Base-by-base conservation (phyloP, 2,329 filamentous ascomycete genomes). In the Didymella lethalis region DNA sequence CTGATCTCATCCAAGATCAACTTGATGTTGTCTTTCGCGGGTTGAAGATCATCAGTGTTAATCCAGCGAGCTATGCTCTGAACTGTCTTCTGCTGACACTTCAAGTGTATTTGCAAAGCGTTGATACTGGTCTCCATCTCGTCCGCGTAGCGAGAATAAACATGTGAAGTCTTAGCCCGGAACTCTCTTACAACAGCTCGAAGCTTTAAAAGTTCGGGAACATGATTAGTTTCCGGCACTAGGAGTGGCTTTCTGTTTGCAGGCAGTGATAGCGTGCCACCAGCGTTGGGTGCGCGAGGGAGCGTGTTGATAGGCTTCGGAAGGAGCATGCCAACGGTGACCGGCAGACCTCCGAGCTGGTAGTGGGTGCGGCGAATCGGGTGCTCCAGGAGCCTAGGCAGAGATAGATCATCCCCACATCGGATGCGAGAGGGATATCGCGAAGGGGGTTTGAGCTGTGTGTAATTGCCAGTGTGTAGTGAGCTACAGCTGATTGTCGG, bases 131-230 rank as follows among this genome's bases (percentile, higher is more conserved):
- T 55, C 2, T 65, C 51, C 18, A 81, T 61, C 51, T 79, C 78
- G 7, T 66, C 56, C 0, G 75, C 78, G 62, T 84, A 83, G 2
- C 67, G 69, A 36, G 70, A 68, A 4, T 79, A 73, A 0, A 82
- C 74, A 10, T 63, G 51, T 2, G 69, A 73, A 1, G 51, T 25
- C 4, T 76, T 77, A 8, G 64, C 34, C 10, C 62, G 57, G 32
- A 66, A 60, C 2, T 58, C 45, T 2, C 59, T 48, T 2, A 69
- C 63, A 10, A 70, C 61, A 3, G 4, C n/a, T 11, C 54, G 49
- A 7, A 74, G 63, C 26, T 54, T 52, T 7, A 23, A 5, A 3
- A 58, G 41, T 3, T 53, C 55, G 10, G 45, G 40, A 5, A 28
- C 6, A 5, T 29, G 26, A 18, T 0, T 40, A n/a, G 3, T 28